phyloP scores from a whole-genome alignment of 1,284 basidiomycete genomes.

The Exobasidium rhododendri region DNA sequence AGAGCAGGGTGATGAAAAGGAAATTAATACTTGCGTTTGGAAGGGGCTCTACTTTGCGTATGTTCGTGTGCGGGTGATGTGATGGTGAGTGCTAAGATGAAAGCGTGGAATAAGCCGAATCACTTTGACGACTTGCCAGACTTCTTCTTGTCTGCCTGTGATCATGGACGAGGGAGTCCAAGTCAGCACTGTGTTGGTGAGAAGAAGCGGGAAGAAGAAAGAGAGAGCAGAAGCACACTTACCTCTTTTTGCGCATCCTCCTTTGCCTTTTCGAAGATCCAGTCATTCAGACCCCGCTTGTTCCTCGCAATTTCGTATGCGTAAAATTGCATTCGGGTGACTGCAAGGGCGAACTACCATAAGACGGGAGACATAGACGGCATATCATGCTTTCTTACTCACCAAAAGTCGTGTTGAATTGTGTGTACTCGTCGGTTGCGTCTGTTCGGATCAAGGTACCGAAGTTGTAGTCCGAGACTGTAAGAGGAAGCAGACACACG shows the following conservation, averaged over 20 bases:
- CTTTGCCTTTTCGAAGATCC: constrained; percentile 58
- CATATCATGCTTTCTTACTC: constrained; percentile 35
- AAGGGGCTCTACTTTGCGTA: no score
- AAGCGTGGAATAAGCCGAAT: no score
- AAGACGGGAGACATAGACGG: constrained; percentile 7
- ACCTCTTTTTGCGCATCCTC: constrained; percentile 32
- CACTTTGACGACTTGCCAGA: constrained; percentile 34
- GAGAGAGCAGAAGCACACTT: no score
- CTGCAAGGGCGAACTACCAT: constrained; percentile 34
- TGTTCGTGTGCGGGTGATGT: no score
- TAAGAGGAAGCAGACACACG: no score
- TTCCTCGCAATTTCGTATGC: constrained; percentile 94
- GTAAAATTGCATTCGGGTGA: constrained; percentile 70
- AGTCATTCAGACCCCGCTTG: constrained; percentile 84
- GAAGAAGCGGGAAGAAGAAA: no score
- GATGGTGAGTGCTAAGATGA: no score
- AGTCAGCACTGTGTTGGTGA: no score
- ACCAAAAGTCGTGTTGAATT: constrained; percentile 94
- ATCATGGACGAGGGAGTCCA: no score
- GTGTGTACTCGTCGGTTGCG: constrained; percentile 76
- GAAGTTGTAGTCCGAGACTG: constrained; percentile 89
- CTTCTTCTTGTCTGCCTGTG: constrained; percentile 37
- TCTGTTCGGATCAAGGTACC: constrained; percentile 88
- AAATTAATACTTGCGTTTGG: no score
- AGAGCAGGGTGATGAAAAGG: no score